phyloP scores from a whole-genome alignment of 306 rosid genomes.

The Lagenaria siceraria region DNA sequence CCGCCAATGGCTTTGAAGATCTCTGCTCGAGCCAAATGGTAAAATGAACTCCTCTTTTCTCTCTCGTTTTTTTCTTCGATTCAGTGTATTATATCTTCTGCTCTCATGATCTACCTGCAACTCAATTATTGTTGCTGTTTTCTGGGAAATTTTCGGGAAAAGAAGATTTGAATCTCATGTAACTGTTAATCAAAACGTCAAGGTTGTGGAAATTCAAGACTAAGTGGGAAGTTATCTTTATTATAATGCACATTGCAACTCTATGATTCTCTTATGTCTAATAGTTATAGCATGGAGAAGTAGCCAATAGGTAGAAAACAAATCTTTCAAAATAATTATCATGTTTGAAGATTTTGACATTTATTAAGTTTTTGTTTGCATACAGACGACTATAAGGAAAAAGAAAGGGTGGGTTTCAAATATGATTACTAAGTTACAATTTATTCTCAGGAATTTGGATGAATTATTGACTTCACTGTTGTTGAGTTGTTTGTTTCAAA shows the following conservation, averaged over 20 bases:
- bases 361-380: neutral
- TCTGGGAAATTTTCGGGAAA: neutral
- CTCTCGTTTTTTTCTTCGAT: neutral
- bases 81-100: neutral
- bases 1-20: conserved; percentile 54
- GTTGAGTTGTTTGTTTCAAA: neutral
- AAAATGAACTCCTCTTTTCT: neutral
- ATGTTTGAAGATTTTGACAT: neutral
- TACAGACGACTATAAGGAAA: neutral
- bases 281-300: neutral
- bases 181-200: neutral
- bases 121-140: neutral
- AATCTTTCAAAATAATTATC: neutral
- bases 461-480: neutral
- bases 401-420: neutral
- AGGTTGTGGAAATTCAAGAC: neutral
- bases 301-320: neutral
- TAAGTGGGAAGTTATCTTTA: neutral
- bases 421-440: neutral
- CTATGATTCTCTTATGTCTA: neutral
- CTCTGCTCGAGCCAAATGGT: conserved; percentile 74
- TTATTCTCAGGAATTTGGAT: neutral
- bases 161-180: neutral
- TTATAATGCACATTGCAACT: neutral
- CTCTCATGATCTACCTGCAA: neutral